Evolutionary conservation across 805 yeast genomes (phyloP), one percentile per base, ranked within the genome.

Genomic region (Metschnikowia peoriensis): DNA sequence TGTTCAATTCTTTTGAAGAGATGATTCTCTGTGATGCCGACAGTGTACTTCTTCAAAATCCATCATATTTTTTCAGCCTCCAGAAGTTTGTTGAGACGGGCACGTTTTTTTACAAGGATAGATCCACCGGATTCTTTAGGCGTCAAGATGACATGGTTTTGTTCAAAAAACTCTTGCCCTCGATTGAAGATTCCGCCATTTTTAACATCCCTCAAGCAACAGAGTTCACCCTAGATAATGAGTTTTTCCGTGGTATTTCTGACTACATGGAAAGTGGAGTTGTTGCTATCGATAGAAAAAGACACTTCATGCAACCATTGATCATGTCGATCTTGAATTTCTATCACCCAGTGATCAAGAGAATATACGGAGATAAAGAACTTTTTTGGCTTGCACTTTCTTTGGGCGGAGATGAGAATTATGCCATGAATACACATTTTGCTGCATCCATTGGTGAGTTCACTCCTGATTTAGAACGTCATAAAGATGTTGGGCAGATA

Each of bases 1-100:
- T 59, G 22, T 51, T 57, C 49, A 57, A 51, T 38, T 46, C 58
- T 17, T 59, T 59, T 15, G 61, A 53, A 16, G 58, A 59, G 29
- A 46, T 51, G 7, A 64, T 83, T 8, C 66, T 82, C 35, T 50
- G 82, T 14, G 87, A 83, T 58, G 83, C 84, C 2, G 84, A 78
- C 55, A 68, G 77, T 0, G 78, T 81, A 0, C 72, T 81, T 0
- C 65, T 79, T 44, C 66, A 71, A n/a, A 47, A 70, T 12, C 44
- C 58, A 1, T 42, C 48, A n/a, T 52, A 54, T 44, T 66, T 78
- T 55, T 71, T 77, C 51, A 58, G 68, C 12, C 57, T 71, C 27
- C 55, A 61, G 12, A 68, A 68, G 22, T 78, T 70, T 59, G 50
- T 61, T 38, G 61, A 66, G 6, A 64, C 69, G 3, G 72, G 75